A percentile compares a stretch with the other conserved stretches of the same genome.
These are phyloP conservation scores for Hericium rajendrae DNA, from an alignment of 768 basidiomycete species.

Conservation along the genomic window DNA sequence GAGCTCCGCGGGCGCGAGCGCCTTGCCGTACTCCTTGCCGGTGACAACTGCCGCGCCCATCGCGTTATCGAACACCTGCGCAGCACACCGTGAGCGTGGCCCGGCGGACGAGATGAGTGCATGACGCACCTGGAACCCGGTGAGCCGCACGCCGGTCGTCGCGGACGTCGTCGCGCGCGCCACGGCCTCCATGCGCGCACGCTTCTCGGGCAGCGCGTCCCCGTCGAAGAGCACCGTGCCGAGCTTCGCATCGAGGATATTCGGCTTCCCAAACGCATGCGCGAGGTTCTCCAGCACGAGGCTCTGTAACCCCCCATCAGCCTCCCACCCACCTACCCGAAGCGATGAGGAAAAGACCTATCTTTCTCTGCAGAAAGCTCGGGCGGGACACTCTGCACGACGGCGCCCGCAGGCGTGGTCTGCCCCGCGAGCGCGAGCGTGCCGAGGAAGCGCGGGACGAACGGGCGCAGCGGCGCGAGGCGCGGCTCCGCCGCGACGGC, in stretches of 20 bases:
- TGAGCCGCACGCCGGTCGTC: constrained; percentile 72
- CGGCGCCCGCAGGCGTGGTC: constrained; percentile 9
- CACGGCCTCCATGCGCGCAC: constrained; percentile 61
- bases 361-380: constrained; percentile 31
- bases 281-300: constrained; percentile 83
- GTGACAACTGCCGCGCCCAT: constrained; percentile 48
- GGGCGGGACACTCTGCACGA: constrained; percentile 13
- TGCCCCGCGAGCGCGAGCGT: constrained; percentile 66
- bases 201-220: constrained; percentile 58
- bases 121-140: constrained; percentile 89
- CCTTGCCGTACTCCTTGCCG: constrained; percentile 71
- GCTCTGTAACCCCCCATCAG: constrained; percentile 35
- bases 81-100: background rate
- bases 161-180: constrained; percentile 64
- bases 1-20: constrained; percentile 58
- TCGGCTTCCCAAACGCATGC: constrained; percentile 66
- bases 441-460: constrained; percentile 72
- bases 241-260: constrained; percentile 87
- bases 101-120: no score
- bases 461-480: constrained; percentile 40
- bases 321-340: background rate
- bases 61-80: constrained; percentile 63
- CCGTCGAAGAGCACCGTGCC: constrained; percentile 84
- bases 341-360: constrained; percentile 22
- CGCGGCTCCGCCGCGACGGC: constrained; percentile 30